phyloP scores from a whole-genome alignment of 2,329 filamentous ascomycete species.

The Beauveria sp. region DNA sequence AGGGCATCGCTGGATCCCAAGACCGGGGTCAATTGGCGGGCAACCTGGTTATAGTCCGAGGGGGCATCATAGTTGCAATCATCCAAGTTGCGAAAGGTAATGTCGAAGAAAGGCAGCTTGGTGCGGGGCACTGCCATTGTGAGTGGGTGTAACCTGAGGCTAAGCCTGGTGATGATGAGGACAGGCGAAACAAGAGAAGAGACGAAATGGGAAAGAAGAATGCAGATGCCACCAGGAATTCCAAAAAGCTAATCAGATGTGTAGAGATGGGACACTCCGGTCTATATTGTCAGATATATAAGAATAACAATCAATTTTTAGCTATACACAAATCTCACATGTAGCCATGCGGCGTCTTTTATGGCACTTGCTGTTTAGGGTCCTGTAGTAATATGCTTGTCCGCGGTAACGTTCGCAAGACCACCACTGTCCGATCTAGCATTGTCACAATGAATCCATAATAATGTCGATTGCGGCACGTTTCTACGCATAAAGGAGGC shows the following conservation, averaged over 20 bases:
- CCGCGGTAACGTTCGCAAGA: not conserved
- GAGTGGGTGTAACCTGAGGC: not conserved
- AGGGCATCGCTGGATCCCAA: not conserved
- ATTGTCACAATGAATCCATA: not conserved
- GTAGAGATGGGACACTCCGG: not conserved
- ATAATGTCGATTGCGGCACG: not conserved
- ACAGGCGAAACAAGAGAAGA: not conserved
- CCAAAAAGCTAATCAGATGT: not conserved
- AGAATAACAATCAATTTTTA: not conserved
- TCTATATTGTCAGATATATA: not conserved
- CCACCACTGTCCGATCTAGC: not conserved
- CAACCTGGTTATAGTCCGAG: constrained; percentile 5
- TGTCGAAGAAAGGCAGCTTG: constrained; percentile 11
- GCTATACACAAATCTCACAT: not conserved
- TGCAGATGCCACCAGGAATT: not conserved
- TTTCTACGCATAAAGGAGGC: not conserved
- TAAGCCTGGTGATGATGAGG: not conserved
- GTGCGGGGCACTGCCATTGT: constrained; percentile 7
- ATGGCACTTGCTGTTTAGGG: not conserved
- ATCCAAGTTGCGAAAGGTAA: constrained; percentile 2
- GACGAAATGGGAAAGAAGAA: not conserved
- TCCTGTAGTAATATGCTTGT: not conserved
- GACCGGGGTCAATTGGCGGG: not conserved
- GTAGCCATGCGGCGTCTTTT: constrained; percentile 1
- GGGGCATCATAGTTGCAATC: constrained; percentile 3